These are phyloP conservation scores for Alternaria sp. DNA, from an alignment of 2,329 filamentous ascomycete species.

Conservation along the genomic window DNA sequence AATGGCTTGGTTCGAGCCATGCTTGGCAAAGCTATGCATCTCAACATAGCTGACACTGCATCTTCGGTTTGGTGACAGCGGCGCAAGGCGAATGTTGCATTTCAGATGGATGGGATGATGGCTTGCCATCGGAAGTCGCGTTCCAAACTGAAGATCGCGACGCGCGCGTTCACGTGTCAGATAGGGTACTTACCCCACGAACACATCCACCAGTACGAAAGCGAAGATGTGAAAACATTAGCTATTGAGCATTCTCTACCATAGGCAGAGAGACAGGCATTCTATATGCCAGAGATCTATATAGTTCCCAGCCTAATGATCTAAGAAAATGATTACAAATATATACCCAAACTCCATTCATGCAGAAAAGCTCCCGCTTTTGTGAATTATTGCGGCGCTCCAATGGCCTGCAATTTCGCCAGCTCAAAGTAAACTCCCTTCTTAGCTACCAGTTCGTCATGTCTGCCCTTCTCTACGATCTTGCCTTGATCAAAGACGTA, in stretches of 20 bases:
- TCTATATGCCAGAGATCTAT: background rate
- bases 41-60: background rate
- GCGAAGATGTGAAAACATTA: background rate
- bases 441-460: constrained; percentile 64
- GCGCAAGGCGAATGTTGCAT: background rate
- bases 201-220: background rate
- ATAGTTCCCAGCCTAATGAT: constrained; percentile 5
- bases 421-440: constrained; percentile 54
- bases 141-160: background rate
- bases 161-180: constrained; percentile 7
- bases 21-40: background rate
- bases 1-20: background rate
- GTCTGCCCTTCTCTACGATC: constrained; percentile 85
- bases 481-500: constrained; percentile 95
- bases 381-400: constrained; percentile 39
- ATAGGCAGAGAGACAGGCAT: background rate
- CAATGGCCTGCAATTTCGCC: constrained; percentile 48
- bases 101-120: background rate
- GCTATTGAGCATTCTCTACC: background rate
- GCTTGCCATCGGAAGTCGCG: background rate
- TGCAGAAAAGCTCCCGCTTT: background rate
- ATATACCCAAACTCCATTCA: background rate
- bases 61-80: background rate
- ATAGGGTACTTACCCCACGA: background rate
- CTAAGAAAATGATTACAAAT: constrained; percentile 12